Evolutionary conservation across 73 alveolate genomes (phyloP), one percentile per base, ranked within the genome.

Genomic region (Tetrahymena borealis): DNA sequence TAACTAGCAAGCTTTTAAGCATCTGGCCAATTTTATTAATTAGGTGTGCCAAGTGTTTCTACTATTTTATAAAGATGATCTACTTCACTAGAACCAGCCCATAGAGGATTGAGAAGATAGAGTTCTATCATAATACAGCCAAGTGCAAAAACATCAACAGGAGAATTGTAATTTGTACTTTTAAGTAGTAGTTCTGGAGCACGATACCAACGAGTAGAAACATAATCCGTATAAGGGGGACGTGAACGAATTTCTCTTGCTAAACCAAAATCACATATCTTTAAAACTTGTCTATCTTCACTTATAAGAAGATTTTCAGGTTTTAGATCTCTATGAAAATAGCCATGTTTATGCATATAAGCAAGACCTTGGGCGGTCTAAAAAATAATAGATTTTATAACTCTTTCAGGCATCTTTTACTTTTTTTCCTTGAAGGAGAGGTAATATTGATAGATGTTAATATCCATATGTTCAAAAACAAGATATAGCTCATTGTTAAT

Each of bases 341-440:
- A 99, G 28, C 99, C 99, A 95, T 99, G 99, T 96, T 99, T 99
- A 95, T 99, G 99, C 99, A 99, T 98, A 93, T 98, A 98, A 38
- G 99, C 99, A 38, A 99, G 96, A 38, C 99, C 99, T 94, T 94
- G 94, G 79, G 98, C 93, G n/a, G 99, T 97, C 94, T 98, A 98
- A 91, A 96, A 96, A 90, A 98, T 97, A 16, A 96, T 92, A 41
- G 96, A 93, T 92, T 96, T 98, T 43, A 98, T 97, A 92, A 94
- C 94, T 38, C 79, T 92, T 93, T 98, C 99, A 11, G 99, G 97
- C 40, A 96, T 95, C 31, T 95, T 94, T 60, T 95, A 93, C 38
- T 85, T 78, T 85, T 93, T 35, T 79, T 77, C 40, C 39, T 90
- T 85, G 79, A 79, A 79, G 6, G 40, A 33, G 60, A 33, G 97